phyloP scores from a whole-genome alignment of 768 basidiomycete genomes.

The Tubosaeta brunneosetosa region DNA sequence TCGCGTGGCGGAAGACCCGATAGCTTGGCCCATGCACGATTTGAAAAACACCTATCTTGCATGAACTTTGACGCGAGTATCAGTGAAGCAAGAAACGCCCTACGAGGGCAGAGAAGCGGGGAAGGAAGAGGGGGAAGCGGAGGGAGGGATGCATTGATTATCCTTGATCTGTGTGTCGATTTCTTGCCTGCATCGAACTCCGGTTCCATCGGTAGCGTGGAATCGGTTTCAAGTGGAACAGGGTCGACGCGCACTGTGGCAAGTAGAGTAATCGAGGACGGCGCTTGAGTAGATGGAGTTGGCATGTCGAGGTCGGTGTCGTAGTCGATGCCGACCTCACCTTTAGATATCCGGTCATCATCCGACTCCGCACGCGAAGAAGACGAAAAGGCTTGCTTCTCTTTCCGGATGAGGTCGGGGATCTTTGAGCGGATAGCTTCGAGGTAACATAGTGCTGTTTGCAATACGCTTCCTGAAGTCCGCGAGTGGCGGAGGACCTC shows the following conservation, averaged over 20 bases:
- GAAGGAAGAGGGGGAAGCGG: conserved; percentile 54
- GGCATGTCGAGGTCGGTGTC: conserved; percentile 33
- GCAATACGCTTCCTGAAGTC: conserved; percentile 77
- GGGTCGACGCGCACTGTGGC: conserved; percentile 44
- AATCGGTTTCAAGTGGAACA: conserved; percentile 12
- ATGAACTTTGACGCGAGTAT: conserved; percentile 91
- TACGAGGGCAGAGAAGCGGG: conserved; percentile 80
- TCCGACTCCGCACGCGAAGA: conserved; percentile 39
- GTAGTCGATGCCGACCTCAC: conserved; percentile 39
- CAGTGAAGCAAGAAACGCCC: conserved; percentile 82
- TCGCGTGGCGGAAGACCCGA: conserved; percentile 84
- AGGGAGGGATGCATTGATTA: conserved; percentile 21
- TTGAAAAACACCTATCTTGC: conserved; percentile 91
- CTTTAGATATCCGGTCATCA: conserved; percentile 39
- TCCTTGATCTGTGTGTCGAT: conserved; percentile 9
- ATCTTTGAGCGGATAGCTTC: conserved; percentile 75
- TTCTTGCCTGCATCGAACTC: conserved; percentile 9
- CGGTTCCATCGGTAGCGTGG: conserved; percentile 18
- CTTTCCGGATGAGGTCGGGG: conserved; percentile 54
- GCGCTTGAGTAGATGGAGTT: conserved; percentile 4
- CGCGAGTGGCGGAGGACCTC: conserved; percentile 85
- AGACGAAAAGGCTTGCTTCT: conserved; percentile 42
- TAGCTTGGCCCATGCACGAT: conserved; percentile 91
- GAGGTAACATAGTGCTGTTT: conserved; percentile 84
- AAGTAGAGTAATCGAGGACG: conserved; percentile 26